Percentiles rank a stretch among this genome's conserved stretches.
These are phyloP conservation scores for Nitzschia sp. DNA, from an alignment of 108 stramenopile genomes.

Conservation along the genomic window DNA sequence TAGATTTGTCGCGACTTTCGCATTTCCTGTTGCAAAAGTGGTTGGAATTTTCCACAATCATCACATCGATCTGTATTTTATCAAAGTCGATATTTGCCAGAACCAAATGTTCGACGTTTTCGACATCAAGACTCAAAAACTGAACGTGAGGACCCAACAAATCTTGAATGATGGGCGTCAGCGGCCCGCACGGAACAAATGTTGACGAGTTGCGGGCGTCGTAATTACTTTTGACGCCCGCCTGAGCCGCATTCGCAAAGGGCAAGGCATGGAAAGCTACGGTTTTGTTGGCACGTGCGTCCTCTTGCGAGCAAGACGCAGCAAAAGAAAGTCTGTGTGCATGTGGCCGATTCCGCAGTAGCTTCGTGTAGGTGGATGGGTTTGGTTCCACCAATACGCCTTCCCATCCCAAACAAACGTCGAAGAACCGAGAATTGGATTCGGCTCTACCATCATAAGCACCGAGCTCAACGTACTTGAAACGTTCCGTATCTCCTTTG, in stretches of 20 bases:
- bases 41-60: slow-evolving; percentile 62
- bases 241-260: slow-evolving; percentile 45
- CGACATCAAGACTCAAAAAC: slow-evolving; percentile 72
- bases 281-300: slow-evolving; percentile 4
- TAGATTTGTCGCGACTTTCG: slow-evolving; percentile 18
- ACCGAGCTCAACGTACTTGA: slow-evolving; percentile 56
- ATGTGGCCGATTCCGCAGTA: slow-evolving; percentile 46
- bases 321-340: slow-evolving; percentile 52
- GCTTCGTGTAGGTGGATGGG: slow-evolving; percentile 20
- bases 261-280: slow-evolving; percentile 40
- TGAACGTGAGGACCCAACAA: slow-evolving; percentile 32
- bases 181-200: slow-evolving; percentile 56
- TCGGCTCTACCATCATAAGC: slow-evolving; percentile 57
- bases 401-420: slow-evolving; percentile 56
- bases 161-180: slow-evolving; percentile 47
- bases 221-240: slow-evolving; percentile 18
- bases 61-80: slow-evolving; percentile 43
- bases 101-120: slow-evolving; percentile 57
- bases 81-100: slow-evolving; percentile 61
- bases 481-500: too few relatives aligned
- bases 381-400: slow-evolving; percentile 53
- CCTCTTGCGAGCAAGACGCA: slow-evolving; percentile 40
- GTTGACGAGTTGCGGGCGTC: slow-evolving; percentile 32
- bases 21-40: slow-evolving; percentile 36
- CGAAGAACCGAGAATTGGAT: slow-evolving; percentile 57